Evolutionary conservation across 306 rosid genomes (phyloP), one percentile per base, ranked within the genome.

Genomic region (Hylodesmum podocarpum): DNA sequence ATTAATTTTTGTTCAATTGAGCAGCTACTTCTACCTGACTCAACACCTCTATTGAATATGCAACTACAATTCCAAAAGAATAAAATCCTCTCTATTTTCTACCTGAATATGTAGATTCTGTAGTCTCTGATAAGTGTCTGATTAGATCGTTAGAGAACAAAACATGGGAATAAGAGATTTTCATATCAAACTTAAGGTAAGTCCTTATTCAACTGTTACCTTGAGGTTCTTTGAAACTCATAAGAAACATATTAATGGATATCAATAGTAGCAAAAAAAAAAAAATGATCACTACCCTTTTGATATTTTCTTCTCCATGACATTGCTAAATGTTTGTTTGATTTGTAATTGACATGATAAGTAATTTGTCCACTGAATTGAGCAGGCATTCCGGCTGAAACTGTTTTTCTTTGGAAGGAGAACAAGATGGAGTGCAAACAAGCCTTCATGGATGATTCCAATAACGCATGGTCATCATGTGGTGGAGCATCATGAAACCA

Each of bases 361-460:
- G 5, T 24, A n/a, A 78, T 55, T 16, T 39, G 10, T 57, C 6
- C 0, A 0, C 43, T 72, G 59, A 5, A 0, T 37, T 74, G 63
- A 10, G 31, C 57, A 89, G 93, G 86, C 75, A 21, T 73, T 91
- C 19, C 49, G 84, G 88, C 57, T 91, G 76, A 88, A 78, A 70
- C 54, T 82, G 1, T 68, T 84, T 22, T 43, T 82, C 14, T 69
- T 64, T 43, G 81, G 80, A 58, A 84, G 73, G 81, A 81, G 84
- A 51, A 74, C 54, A 10, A 39, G 4, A 50, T 77, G 18, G 51
- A 19, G 4, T 12, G 25, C 59, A 49, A 81, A 33, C 63, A 87
- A 86, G 55, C 81, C 86, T 8, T 86, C 94, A 62, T 90, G 97
- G 98, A 88, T 91, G 96, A 72, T 78, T 75, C 96, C 98, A 66